Base-by-base conservation (phyloP, 1,284 basidiomycete species). In the Puccinia horiana region DNA sequence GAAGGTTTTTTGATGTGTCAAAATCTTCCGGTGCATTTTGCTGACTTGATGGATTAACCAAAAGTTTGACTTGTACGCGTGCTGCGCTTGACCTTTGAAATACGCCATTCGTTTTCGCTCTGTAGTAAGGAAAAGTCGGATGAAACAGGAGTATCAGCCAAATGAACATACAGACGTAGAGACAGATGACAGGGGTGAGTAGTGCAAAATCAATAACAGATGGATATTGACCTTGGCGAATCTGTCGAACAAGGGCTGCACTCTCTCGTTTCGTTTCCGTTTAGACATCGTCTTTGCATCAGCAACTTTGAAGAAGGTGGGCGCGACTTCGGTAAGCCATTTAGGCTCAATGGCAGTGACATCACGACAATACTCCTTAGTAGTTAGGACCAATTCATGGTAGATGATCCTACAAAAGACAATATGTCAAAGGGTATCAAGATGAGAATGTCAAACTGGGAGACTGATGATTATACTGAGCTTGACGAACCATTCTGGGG, bases 241-340 rank as follows among this genome's bases (percentile, higher is more conserved):
- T 86, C 94, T 93, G 89, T 94, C 94, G 88, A 88, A 94, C 85
- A 95, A 86, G 5, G 96, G 96, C 86, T 97, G 93, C 84, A 98
- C 96, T 91, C 96, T 98, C 89, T 99, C 96, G 87, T 95, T 92
- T 87, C 92, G 92, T 90, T 99, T 99, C 85, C 96, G 91, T 88
- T 98, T 98, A 85, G 94, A 96, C 88, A 99, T 96, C 88, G 95
- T 95, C 88, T 95, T 93, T 75, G 91, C 92, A 87, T 98, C 96
- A 1, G 96, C 95, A 65, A 97, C 93, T 87, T 93, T 93, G 92
- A 99, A 99, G 90, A 98, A 98, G 82, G 94, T 93, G 11, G 96
- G 96, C 16, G 97, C 96, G 32, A 98, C 96, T 86, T 99, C 96
- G 9, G 96, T 94, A 20, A 99, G 91, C 97, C 97, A 99, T 88